Evolutionary conservation across 345 rosid genomes (phyloP), one percentile per base, ranked within the genome.

Genomic region (Schrenkiella parvula): DNA sequence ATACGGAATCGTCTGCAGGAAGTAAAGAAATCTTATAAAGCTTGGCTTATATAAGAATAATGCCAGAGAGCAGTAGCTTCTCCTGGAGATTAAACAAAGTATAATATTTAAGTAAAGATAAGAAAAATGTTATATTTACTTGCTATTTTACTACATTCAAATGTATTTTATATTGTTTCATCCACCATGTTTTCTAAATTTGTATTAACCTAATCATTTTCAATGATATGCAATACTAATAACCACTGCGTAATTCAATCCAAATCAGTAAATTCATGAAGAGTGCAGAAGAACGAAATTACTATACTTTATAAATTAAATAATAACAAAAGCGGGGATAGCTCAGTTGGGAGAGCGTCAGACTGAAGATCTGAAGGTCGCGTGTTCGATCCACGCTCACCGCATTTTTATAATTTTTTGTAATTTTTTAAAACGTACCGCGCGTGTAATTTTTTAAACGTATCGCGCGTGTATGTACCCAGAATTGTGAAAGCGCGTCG

Each of bases 321-420:
- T 3, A 31, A 10, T 34, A 32, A 1, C 37, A 82, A 80, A 64
- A 41, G 90, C 88, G 80, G 89, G 90, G 76, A 85, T 86, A 66
- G 90, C 96, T 84, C 78, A 71, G 78, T 64, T 86, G 93, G 91
- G 93, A 87, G 96, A 87, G 91, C 96, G 89, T 91, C 91, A 89
- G 96, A 87, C 93, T 91, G 96, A 91, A 89, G 96, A 89, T 91
- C 93, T 89, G 90, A 87, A 91, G 93, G 97, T 82, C 90, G 84
- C 85, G 90, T 87, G 93, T 91, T 91, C 97, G 89, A 82, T 89
- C 93, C 85, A 89, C 85, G 96, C 82, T 86, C 96, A 87, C 93
- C 91, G 96, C 92, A 87, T 4, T 2, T 13, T 48, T 13, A 25
- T 4, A 9, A 0, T 3, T 0, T 1, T 14, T 14, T 14, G 23